phyloP scores from a whole-genome alignment of 352 stramenopile species.

The Phytophthora parvispora region DNA sequence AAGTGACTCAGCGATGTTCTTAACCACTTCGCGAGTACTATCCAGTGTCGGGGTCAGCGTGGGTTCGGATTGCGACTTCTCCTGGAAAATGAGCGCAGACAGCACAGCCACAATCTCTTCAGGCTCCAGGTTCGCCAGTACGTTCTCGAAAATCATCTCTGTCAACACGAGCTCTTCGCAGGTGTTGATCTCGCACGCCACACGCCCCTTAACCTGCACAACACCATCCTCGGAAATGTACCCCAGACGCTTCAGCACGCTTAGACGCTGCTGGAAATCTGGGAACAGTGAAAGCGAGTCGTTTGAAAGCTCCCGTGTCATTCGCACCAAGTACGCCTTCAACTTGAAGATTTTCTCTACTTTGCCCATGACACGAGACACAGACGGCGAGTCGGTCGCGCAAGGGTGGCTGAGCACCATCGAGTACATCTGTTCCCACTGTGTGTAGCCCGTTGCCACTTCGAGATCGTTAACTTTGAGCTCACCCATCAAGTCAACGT shows the following conservation, averaged over 20 bases:
- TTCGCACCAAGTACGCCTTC: constrained; percentile 65
- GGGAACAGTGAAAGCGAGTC: constrained; percentile 97
- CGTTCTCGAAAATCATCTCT: constrained; percentile 99
- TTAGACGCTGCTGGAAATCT: constrained; percentile 97
- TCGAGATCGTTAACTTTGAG: constrained; percentile 88
- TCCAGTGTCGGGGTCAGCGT: constrained; percentile 80
- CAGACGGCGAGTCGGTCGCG: constrained; percentile 37
- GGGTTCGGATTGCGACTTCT: constrained; percentile 90
- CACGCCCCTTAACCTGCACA: constrained; percentile 97
- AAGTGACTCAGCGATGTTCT: constrained; percentile 83
- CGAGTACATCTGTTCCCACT: constrained; percentile 70
- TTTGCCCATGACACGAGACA: constrained; percentile 68
- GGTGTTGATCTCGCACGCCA: constrained; percentile 99
- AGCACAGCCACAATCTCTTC: constrained; percentile 98
- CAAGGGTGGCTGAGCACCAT: constrained; percentile 65
- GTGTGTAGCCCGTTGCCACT: constrained; percentile 68
- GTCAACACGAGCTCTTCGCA: constrained; percentile 98
- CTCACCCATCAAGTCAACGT: constrained; percentile 78
- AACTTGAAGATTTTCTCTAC: constrained; percentile 85
- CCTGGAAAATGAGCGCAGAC: constrained; percentile 98
- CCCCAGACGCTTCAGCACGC: constrained; percentile 94
- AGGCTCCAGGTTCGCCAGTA: constrained; percentile 97
- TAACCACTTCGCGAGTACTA: constrained; percentile 89
- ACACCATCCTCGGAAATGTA: constrained; percentile 93
- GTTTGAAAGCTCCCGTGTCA: constrained; percentile 81